Evolutionary conservation across 345 rosid species (phyloP), one percentile per base, ranked within the genome.

Genomic region (Salix dunnii): DNA sequence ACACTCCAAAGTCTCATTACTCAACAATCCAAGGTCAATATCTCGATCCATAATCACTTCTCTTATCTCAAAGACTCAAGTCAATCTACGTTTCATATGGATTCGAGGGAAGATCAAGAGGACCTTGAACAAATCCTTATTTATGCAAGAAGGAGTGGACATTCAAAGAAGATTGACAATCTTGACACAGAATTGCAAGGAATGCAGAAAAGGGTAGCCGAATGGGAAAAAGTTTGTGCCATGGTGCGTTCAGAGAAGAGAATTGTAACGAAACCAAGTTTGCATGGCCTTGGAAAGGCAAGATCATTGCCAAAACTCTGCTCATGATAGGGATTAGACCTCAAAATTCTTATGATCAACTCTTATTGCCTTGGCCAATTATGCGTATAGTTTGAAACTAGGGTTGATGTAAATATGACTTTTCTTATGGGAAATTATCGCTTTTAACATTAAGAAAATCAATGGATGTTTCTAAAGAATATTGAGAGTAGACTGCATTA

Each of bases 391-490:
- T 31, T 12, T 67, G 75, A 43, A 31, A 74, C 61, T 48, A 61
- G 10, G 12, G 20, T 38, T 51, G 12, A 48, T 73, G 80, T 68
- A 60, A 68, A 79, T 78, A 69, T 20, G 23, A 18, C 30, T n/a
- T 20, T 2, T 27, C 16, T 67, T 27, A 18, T 12, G 16, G 38
- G 35, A 21, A 8, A 55, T 18, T 21, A 23, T 55, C 25, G 27
- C 21, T 23, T 55, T 40, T 9, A 51, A 28, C 71, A 62, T 38
- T 40, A 65, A 69, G 68, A 76, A 68, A 60, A 69, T 77, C 36
- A 71, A 74, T 76, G 79, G 85, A 82, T 75, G 83, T 70, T 85
- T 84, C 87, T 73, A 51, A 78, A 80, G 87, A 84, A 82, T 84
- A 84, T 64, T 63, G 42, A 64, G 78, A 21, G 70, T 7, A 49